Base-by-base conservation (phyloP, 768 basidiomycete genomes). In the Phanerochaete sordida region DNA sequence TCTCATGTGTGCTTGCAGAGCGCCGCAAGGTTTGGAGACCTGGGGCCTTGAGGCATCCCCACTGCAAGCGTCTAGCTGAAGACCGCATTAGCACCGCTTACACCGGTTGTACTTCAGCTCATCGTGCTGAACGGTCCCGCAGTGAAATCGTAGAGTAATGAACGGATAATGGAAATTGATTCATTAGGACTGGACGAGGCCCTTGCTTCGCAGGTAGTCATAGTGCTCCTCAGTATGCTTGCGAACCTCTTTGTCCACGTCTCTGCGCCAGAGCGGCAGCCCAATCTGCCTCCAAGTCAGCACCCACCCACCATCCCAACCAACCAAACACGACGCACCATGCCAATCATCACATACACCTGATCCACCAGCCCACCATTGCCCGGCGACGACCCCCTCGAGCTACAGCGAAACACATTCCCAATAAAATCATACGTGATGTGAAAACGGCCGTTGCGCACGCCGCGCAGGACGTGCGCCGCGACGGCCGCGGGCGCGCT, bases 401-500 rank as follows among this genome's bases (percentile, higher is more conserved):
- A 85, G 7, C 81, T 84, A 6, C 86, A 79, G 23, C 88, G 79
- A 70, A 95, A 88, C 21, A 93, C 62, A 53, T 78, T 73, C 2
- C 86, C 84, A 33, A 87, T 81, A 28, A 91, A 72, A 65, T 93
- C 88, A 24, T 80, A 83, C 0, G 88, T 85, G 59, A 94, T 93
- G 61, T 95, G 90, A 57, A 81, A 84, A 4, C 90, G 74, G 26
- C 87, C 87, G 23, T 77, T 81, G 65, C 84, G 78, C 12, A 95
- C 79, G 87, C 90, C 90, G 62, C 78, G 77, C 44, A 88, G 77
- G 27, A 95, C 66, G 4, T 73, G 75, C 27, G 70, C 65, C 0
- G 91, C 91, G 31, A 86, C 86, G 43, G 78, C 74, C 31, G 90
- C 90, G 0, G 91, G 76, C 2, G 83, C 82, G 58, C 84, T 60